Evolutionary conservation across 129 eudicot genomes (phyloP), one percentile per base, ranked within the genome.

Genomic region (Chrysanthemum seticuspe): DNA sequence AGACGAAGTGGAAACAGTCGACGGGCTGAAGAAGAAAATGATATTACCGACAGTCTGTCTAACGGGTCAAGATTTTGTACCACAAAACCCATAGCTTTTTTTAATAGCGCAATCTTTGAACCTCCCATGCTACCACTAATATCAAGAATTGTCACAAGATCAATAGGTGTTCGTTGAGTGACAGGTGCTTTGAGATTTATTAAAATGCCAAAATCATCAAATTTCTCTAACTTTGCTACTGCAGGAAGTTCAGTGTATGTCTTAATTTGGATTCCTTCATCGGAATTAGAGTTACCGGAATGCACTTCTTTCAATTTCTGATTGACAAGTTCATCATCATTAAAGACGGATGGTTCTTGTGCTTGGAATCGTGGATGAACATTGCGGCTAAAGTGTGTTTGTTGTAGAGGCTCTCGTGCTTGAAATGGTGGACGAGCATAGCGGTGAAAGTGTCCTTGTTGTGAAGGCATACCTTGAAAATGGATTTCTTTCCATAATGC

Each of bases 381-480:
- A 11, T 52, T 52, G 16, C 8, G 15, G 15, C 6, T 31, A 31
- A 5, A 31, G 36, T 31, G 36, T 31, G 36, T 31, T 61, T 80
- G 84, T 34, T 84, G 84, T 11, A 85, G 86, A 11, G 80, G 84
- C 53, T 72, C 40, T n/a, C 76, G 86, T 40, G 9, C 9, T 40
- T 40, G 9, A 34, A 34, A 34, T 40, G 45, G 45, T 6, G 45
- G 45, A 52, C 13, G 14, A 12, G 15, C 55, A 50, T 10, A 11
- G 15, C 5, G 18, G 58, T 13, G 1, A 15, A 15, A 53, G 16
- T 53, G 18, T 15, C 6, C 7, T 53, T 53, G 58, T 6, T 53
- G 58, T 12, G 14, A 6, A 12, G 58, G 58, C 58, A 53, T 53
- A 12, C 18, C 18, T 52, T 13, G n/a, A 3, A 12, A 53, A 13